These are phyloP conservation scores for Pythium chondricola DNA, from an alignment of 352 stramenopile genomes.

Conservation along the genomic window DNA sequence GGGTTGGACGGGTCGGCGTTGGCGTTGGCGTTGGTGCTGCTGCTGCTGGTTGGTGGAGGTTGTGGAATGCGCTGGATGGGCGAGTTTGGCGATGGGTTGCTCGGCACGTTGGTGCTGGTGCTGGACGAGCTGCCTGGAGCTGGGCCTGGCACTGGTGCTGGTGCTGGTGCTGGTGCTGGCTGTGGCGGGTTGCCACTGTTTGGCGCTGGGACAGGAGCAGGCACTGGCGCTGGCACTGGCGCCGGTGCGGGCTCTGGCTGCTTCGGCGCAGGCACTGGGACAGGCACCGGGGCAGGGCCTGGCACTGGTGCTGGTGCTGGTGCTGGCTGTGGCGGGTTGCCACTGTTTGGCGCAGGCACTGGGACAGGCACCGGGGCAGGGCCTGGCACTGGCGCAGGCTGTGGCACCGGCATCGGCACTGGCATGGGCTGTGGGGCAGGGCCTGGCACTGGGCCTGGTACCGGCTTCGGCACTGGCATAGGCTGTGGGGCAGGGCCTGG, in stretches of 20 bases:
- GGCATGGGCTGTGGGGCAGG: not conserved
- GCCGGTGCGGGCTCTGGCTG: not conserved
- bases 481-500: not conserved
- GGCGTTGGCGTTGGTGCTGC: not conserved
- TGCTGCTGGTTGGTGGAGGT: not conserved
- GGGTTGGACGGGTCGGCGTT: not conserved
- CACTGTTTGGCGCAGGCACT: not conserved
- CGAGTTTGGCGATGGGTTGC: not conserved
- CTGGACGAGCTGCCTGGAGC: not conserved
- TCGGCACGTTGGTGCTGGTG: not conserved
- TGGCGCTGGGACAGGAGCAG: too few relatives aligned
- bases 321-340: not conserved
- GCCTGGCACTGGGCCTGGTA: not conserved
- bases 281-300: not conserved
- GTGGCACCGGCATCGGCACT: too few relatives aligned
- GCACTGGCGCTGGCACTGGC: not conserved
- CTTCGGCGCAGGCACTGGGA: not conserved
- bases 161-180: not conserved
- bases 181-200: too few relatives aligned
- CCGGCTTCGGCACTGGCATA: not conserved
- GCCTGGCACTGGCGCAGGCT: too few relatives aligned
- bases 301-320: not conserved
- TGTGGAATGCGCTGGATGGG: not conserved
- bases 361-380: not conserved
- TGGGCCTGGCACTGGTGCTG: not conserved